Percentiles rank a stretch among this genome's conserved stretches.
Evolutionary conservation across 2,329 filamentous ascomycete genomes (phyloP).

Genomic region (Ophiostoma triangulosporum): DNA sequence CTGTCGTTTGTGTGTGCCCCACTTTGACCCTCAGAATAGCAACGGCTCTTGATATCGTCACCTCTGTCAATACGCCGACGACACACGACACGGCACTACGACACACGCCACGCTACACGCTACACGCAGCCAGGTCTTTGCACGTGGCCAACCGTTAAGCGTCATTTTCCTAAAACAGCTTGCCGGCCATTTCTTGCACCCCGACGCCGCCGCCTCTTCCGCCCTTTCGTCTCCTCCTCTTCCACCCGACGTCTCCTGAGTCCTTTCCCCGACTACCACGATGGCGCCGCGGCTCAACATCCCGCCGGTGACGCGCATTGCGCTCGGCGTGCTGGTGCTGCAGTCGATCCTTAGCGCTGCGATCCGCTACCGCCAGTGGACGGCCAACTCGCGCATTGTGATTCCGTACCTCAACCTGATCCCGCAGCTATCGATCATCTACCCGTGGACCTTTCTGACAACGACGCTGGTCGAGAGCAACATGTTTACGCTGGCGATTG

Average conservation of each 20-base stretch:
- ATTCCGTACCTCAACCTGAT: conserved; percentile 82
- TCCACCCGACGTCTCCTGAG: neutral
- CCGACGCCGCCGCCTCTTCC: neutral
- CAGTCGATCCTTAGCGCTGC: conserved; percentile 74
- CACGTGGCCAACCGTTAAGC: too few relatives aligned
- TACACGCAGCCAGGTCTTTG: too few relatives aligned
- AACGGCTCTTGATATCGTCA: neutral
- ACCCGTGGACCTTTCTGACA: conserved; percentile 85
- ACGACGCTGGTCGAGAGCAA: conserved; percentile 88
- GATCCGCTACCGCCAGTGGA: conserved; percentile 60
- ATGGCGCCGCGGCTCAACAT: conserved; percentile 83
- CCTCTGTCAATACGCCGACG: neutral
- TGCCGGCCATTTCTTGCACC: neutral
- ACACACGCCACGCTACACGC: too few relatives aligned
- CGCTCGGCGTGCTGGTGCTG: conserved; percentile 59
- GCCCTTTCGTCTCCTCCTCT: too few relatives aligned
- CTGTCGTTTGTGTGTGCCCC: too few relatives aligned
- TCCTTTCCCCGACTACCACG: conserved; percentile 1
- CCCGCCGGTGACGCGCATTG: conserved; percentile 74
- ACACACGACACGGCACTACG: neutral
- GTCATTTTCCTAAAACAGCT: too few relatives aligned
- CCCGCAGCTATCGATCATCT: conserved; percentile 68
- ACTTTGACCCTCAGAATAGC: too few relatives aligned
- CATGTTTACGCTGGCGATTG: conserved; percentile 69
- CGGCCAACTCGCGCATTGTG: conserved; percentile 47